Conservation (phyloP, 768 basidiomycete genomes). For the Lentinula raphanica region DNA sequence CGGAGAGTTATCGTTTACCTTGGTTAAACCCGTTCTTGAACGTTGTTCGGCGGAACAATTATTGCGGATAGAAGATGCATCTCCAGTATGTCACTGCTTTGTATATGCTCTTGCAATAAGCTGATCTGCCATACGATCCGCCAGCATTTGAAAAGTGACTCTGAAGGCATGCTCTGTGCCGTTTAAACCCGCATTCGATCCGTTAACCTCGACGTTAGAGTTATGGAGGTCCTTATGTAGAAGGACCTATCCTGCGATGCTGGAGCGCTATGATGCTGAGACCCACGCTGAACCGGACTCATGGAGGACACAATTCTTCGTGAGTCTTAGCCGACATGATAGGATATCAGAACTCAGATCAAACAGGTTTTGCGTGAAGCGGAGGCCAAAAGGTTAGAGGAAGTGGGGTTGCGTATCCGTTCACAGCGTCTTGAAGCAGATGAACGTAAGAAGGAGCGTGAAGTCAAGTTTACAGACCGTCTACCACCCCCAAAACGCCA, state of each 20-base stretch:
- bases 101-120: background rate
- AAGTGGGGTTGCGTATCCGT: constrained; percentile 56
- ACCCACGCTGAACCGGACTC: constrained; percentile 45
- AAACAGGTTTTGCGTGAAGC: constrained; percentile 28
- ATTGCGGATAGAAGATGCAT: constrained; percentile 58
- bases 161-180: constrained; percentile 38
- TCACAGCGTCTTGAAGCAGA: constrained; percentile 64
- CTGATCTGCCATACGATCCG: constrained; percentile 3
- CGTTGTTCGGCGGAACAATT: constrained; percentile 70
- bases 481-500: constrained; percentile 63
- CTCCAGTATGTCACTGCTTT: constrained; percentile 48
- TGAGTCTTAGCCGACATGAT: constrained; percentile 27
- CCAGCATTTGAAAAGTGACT: constrained; percentile 52
- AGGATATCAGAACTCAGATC: background rate
- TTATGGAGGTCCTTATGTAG: constrained; percentile 66
- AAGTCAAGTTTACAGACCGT: constrained; percentile 70
- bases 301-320: constrained; percentile 69
- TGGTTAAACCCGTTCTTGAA: constrained; percentile 71
- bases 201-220: constrained; percentile 31
- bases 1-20: constrained; percentile 56
- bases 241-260: constrained; percentile 50
- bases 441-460: constrained; percentile 70
- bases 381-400: constrained; percentile 62
- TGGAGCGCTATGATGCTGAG: constrained; percentile 39
- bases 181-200: constrained; percentile 4